Percentiles rank a stretch among this genome's conserved stretches.
These are phyloP conservation scores for Xylaria multiplex DNA, from an alignment of 2,329 filamentous ascomycete genomes.

Conservation along the genomic window DNA sequence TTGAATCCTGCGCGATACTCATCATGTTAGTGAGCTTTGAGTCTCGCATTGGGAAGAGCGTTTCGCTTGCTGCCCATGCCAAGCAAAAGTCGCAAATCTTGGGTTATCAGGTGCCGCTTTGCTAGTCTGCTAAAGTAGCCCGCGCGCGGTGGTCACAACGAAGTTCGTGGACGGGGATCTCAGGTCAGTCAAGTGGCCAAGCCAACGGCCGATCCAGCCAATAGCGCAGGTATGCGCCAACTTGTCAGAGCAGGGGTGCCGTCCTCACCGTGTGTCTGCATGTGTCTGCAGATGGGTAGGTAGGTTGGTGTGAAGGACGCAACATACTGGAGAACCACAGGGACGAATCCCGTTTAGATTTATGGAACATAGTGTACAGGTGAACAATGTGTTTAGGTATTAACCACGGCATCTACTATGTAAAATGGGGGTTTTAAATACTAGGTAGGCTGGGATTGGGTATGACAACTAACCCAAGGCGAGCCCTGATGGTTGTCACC, in stretches of 20 bases:
- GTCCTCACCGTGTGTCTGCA: slow-evolving; percentile 36
- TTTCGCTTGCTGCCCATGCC: slow-evolving; percentile 31
- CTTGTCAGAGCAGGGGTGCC: slow-evolving; percentile 46
- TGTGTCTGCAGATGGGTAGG: slow-evolving; percentile 41
- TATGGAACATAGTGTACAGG: slow-evolving; percentile 8
- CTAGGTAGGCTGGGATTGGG: slow-evolving; percentile 10
- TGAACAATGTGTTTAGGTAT: slow-evolving; percentile 36
- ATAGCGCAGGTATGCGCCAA: slow-evolving; percentile 45
- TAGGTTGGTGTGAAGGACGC: slow-evolving; percentile 37
- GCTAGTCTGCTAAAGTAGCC: slow-evolving; percentile 33
- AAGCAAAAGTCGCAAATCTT: slow-evolving; percentile 30
- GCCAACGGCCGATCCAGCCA: slow-evolving; percentile 46
- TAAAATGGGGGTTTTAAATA: slow-evolving; percentile 32
- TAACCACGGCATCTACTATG: slow-evolving; percentile 32
- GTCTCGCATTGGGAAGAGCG: slow-evolving; percentile 27
- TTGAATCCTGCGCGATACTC: slow-evolving; percentile 21
- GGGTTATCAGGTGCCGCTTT: slow-evolving; percentile 42
- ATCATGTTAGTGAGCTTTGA: slow-evolving; percentile 13
- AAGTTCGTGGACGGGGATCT: slow-evolving; percentile 47
- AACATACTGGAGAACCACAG: slow-evolving; percentile 22
- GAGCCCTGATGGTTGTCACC: slow-evolving; percentile 34
- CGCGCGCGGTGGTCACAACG: slow-evolving; percentile 45
- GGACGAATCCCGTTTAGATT: slow-evolving; percentile 21
- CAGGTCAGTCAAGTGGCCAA: slow-evolving; percentile 48
- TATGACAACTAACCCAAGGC: slow-evolving; percentile 13